Evolutionary conservation across 1,139 yeast species (phyloP).

Genomic region (Candida sanyaensis): DNA sequence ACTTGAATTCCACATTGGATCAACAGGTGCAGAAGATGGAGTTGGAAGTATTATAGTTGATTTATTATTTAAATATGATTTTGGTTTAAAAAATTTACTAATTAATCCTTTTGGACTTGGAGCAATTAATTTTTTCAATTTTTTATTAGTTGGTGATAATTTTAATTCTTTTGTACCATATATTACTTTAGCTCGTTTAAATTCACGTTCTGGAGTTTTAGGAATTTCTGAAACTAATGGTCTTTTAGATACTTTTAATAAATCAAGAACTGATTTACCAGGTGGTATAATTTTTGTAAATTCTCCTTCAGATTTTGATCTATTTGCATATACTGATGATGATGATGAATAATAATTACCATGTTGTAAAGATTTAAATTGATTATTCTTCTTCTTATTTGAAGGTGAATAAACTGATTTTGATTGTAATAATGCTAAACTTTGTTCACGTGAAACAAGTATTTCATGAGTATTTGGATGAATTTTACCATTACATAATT

Average conservation of each 20-base stretch:
- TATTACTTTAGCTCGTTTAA: constrained; percentile 8
- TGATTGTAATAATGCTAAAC: constrained; percentile 25
- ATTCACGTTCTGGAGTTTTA: constrained; percentile 5
- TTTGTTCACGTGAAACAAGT: constrained; percentile 49
- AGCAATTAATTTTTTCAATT: constrained; percentile 9
- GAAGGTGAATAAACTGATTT: constrained; percentile 20
- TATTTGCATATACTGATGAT: constrained; percentile 1
- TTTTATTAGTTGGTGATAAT: constrained; percentile 15
- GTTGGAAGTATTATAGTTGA: not conserved
- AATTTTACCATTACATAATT: constrained; percentile 64
- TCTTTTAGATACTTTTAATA: constrained; percentile 9
- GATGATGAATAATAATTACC: not conserved
- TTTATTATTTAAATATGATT: not conserved
- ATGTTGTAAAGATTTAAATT: not conserved
- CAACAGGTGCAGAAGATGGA: not conserved
- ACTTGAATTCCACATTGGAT: constrained; percentile 19
- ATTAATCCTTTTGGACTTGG: constrained; percentile 8
- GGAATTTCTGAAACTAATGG: not conserved
- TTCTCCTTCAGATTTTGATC: constrained; percentile 11
- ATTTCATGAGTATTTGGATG: constrained; percentile 63
- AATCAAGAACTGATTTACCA: constrained; percentile 12
- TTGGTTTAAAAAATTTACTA: constrained; percentile 16
- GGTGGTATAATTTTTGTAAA: not conserved
- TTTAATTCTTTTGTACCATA: constrained; percentile 2
- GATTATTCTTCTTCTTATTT: constrained; percentile 4